phyloP scores from a whole-genome alignment of 768 basidiomycete species.

The Tricholoma sp. region DNA sequence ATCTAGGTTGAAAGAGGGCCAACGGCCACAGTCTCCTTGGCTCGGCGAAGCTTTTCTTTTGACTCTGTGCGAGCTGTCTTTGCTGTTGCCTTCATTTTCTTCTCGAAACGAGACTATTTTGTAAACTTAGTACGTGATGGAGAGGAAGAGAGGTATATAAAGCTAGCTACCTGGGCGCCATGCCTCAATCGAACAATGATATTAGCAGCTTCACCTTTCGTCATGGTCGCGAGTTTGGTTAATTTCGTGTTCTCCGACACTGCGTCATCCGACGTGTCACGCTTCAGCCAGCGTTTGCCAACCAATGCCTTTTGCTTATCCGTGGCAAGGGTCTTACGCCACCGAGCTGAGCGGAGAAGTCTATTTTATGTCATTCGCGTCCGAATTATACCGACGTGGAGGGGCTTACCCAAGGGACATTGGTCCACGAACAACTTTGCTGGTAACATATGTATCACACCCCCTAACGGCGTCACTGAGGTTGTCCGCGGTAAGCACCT shows the following conservation, averaged over 20 bases:
- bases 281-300: slow-evolving; percentile 42
- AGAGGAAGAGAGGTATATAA: background rate
- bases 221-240: slow-evolving; percentile 40
- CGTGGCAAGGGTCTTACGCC: slow-evolving; percentile 61
- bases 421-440: slow-evolving; percentile 49
- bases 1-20: slow-evolving; percentile 39
- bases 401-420: slow-evolving; percentile 43
- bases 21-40: slow-evolving; percentile 54
- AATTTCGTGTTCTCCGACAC: slow-evolving; percentile 16
- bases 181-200: slow-evolving; percentile 75
- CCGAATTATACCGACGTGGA: background rate
- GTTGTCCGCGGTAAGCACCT: slow-evolving; percentile 48
- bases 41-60: slow-evolving; percentile 48
- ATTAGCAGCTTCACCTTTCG: slow-evolving; percentile 75
- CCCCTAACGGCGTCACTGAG: slow-evolving; percentile 59
- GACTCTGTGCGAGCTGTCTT: slow-evolving; percentile 28
- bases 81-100: slow-evolving; percentile 37
- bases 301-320: slow-evolving; percentile 55
- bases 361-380: slow-evolving; percentile 26
- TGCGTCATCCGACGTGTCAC: slow-evolving; percentile 15
- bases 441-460: slow-evolving; percentile 60
- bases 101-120: slow-evolving; percentile 49
- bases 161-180: slow-evolving; percentile 55
- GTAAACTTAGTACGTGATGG: slow-evolving; percentile 3
- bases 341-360: slow-evolving; percentile 56